Percentiles rank a stretch among this genome's conserved stretches.
These are phyloP conservation scores for Harrya chromipes DNA, from an alignment of 768 basidiomycete species.

Conservation along the genomic window DNA sequence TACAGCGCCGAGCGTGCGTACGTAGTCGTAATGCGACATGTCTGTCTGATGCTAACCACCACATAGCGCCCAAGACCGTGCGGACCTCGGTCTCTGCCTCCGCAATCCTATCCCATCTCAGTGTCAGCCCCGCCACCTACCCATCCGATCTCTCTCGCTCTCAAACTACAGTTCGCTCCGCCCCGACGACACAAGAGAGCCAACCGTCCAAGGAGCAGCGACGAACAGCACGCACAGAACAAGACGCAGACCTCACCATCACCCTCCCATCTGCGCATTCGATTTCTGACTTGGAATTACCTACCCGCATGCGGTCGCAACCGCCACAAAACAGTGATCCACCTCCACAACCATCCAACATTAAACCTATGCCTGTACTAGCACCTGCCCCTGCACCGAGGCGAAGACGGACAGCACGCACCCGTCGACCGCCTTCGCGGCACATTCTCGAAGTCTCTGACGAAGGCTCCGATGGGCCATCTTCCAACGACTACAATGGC, in stretches of 20 bases:
- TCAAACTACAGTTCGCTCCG: slow-evolving; percentile 36
- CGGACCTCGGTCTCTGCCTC: background rate
- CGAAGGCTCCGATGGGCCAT: slow-evolving; percentile 11
- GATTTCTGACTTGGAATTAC: slow-evolving; percentile 27
- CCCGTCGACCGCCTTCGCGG: slow-evolving; percentile 23
- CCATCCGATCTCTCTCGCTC: slow-evolving; percentile 64
- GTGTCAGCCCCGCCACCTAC: slow-evolving; percentile 22
- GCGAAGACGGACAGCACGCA: slow-evolving; percentile 4
- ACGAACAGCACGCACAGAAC: background rate
- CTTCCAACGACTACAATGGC: background rate
- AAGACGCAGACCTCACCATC: slow-evolving; percentile 13
- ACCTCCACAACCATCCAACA: background rate
- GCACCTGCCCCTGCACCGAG: background rate
- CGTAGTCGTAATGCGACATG: background rate
- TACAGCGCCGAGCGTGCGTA: slow-evolving; percentile 5
- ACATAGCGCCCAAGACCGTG: no score
- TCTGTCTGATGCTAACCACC: no score
- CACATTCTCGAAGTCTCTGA: slow-evolving; percentile 24
- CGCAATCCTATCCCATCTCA: slow-evolving; percentile 4
- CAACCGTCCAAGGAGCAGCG: slow-evolving; percentile 3
- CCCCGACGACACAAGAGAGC: slow-evolving; percentile 16
- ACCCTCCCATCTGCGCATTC: slow-evolving; percentile 25
- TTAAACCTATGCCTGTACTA: background rate
- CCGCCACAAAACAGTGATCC: background rate
- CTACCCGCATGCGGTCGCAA: slow-evolving; percentile 17